These are phyloP conservation scores for Pestalotiopsis fici DNA, from an alignment of 2,329 filamentous ascomycete genomes.

Conservation along the genomic window DNA sequence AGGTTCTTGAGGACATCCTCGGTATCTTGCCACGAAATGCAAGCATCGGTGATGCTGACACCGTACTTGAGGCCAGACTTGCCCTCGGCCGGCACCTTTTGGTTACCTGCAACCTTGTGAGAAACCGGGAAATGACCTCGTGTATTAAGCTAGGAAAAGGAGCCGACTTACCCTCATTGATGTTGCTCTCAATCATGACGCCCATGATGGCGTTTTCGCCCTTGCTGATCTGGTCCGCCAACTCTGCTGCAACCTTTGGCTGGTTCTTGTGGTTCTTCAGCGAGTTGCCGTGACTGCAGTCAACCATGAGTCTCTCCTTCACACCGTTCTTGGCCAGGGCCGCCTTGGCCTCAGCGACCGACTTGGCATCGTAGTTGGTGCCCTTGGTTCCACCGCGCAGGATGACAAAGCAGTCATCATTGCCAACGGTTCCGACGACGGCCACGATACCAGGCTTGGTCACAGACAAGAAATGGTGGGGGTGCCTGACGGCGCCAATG, in stretches of 20 bases:
- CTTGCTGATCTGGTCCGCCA: slow-evolving; percentile 82
- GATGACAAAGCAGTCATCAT: slow-evolving; percentile 97
- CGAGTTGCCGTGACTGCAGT: slow-evolving; percentile 97
- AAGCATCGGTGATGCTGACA: slow-evolving; percentile 96
- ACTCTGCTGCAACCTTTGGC: slow-evolving; percentile 80
- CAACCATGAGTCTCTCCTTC: slow-evolving; percentile 84
- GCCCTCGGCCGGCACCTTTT: slow-evolving; percentile 89
- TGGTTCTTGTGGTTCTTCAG: slow-evolving; percentile 97
- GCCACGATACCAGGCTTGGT: slow-evolving; percentile 95
- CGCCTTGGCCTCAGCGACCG: slow-evolving; percentile 80
- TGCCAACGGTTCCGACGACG: slow-evolving; percentile 91
- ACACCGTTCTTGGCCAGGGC: slow-evolving; percentile 75
- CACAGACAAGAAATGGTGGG: slow-evolving; percentile 95
- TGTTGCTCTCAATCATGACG: slow-evolving; percentile 98
- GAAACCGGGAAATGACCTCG: not conserved
- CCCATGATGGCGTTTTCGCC: slow-evolving; percentile 91
- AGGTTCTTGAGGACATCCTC: slow-evolving; percentile 75
- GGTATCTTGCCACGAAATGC: slow-evolving; percentile 93
- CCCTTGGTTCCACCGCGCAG: slow-evolving; percentile 89
- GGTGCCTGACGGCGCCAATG: slow-evolving; percentile 87
- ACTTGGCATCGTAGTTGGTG: slow-evolving; percentile 88
- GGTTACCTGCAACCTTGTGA: slow-evolving; percentile 59
- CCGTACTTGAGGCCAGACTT: slow-evolving; percentile 86
- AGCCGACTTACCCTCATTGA: slow-evolving; percentile 73
- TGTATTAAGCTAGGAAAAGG: no score